phyloP scores from a whole-genome alignment of 768 basidiomycete genomes.

The Xerocomus potaroensis region DNA sequence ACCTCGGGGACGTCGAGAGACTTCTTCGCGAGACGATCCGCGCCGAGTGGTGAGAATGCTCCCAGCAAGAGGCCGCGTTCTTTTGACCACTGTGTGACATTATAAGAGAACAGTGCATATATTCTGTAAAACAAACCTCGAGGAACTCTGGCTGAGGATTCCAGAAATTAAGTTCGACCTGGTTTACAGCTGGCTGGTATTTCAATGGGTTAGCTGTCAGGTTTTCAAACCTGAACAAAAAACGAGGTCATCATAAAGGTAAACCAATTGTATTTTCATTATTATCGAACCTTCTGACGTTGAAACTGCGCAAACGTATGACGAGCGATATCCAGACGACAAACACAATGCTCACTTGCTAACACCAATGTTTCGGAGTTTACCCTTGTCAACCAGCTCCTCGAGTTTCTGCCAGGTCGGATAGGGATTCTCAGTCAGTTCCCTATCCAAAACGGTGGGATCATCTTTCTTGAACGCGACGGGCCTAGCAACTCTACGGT shows the following conservation, averaged over 20 bases:
- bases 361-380: slow-evolving; percentile 74
- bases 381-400: slow-evolving; percentile 71
- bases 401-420: slow-evolving; percentile 82
- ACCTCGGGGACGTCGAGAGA: slow-evolving; percentile 58
- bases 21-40: slow-evolving; percentile 52
- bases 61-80: slow-evolving; percentile 61
- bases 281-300: slow-evolving; percentile 42
- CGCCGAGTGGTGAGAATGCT: slow-evolving; percentile 75
- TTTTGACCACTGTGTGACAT: slow-evolving; percentile 55
- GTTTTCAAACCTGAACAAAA: slow-evolving; percentile 47
- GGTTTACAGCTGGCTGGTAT: slow-evolving; percentile 65
- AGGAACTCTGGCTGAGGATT: slow-evolving; percentile 76
- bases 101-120: not conserved
- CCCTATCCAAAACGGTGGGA: slow-evolving; percentile 43
- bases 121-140: slow-evolving; percentile 35
- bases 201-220: slow-evolving; percentile 58
- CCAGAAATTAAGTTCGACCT: slow-evolving; percentile 76
- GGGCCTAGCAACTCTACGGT: slow-evolving; percentile 44
- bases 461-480: slow-evolving; percentile 60
- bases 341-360: slow-evolving; percentile 56
- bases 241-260: not conserved
- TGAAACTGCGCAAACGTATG: slow-evolving; percentile 43
- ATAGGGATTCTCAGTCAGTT: slow-evolving; percentile 65
- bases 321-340: not conserved
- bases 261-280: not conserved